These are phyloP conservation scores for Pseudonectria buxi DNA, from an alignment of 2,329 filamentous ascomycete genomes.

Conservation along the genomic window DNA sequence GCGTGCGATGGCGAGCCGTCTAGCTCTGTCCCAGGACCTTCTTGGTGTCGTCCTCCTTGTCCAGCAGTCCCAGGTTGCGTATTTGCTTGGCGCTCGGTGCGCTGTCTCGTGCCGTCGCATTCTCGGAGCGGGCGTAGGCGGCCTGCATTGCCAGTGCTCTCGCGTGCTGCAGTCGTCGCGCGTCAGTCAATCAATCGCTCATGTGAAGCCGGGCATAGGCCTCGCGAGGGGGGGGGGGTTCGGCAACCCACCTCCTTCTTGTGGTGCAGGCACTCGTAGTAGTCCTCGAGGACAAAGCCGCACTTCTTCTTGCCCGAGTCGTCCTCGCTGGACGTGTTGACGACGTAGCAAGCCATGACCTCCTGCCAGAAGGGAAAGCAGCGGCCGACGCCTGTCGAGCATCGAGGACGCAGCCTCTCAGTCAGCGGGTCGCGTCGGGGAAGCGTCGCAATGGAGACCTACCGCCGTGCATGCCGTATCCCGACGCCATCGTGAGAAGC, in stretches of 20 bases:
- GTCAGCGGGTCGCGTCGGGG: slow-evolving; percentile 13
- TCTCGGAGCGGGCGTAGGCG: slow-evolving; percentile 76
- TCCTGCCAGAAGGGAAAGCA: slow-evolving; percentile 99
- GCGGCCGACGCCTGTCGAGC: slow-evolving; percentile 52
- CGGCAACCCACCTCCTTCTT: slow-evolving; percentile 81
- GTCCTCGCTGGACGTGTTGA: slow-evolving; percentile 78
- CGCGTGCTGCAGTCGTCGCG: too few species aligned
- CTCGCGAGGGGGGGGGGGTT: too few species aligned
- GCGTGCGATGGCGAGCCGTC: slow-evolving; percentile 4
- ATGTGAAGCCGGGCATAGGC: too few species aligned
- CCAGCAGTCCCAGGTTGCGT: slow-evolving; percentile 75
- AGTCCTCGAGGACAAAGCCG: slow-evolving; percentile 78
- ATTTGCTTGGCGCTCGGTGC: slow-evolving; percentile 80
- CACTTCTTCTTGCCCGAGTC: slow-evolving; percentile 83
- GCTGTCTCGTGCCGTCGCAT: slow-evolving; percentile 68
- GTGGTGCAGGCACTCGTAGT: slow-evolving; percentile 98
- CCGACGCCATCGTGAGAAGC: slow-evolving; percentile 66
- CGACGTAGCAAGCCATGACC: slow-evolving; percentile 94
- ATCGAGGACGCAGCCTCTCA: slow-evolving; percentile 6
- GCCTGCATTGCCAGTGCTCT: slow-evolving; percentile 72
- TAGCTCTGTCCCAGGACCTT: slow-evolving; percentile 41
- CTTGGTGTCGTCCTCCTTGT: slow-evolving; percentile 74
- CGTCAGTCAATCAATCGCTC: too few species aligned
- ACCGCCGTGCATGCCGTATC: slow-evolving; percentile 78
- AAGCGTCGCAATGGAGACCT: slow-evolving; percentile 33